These are phyloP conservation scores for Imleria badia DNA, from an alignment of 768 basidiomycete genomes.

Conservation along the genomic window DNA sequence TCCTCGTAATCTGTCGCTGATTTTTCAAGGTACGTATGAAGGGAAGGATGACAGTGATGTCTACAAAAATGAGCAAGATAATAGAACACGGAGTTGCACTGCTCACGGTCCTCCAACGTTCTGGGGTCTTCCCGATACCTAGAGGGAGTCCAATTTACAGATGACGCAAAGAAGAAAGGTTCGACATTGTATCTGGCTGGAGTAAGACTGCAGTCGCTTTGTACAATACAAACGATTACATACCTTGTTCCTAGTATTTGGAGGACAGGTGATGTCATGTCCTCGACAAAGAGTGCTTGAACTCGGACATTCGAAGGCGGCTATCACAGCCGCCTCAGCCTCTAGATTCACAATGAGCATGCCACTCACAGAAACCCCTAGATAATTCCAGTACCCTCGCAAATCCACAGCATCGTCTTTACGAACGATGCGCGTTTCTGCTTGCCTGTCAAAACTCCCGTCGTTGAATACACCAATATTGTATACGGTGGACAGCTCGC, in stretches of 20 bases:
- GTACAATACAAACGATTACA: background rate
- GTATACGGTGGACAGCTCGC: slow-evolving; percentile 19
- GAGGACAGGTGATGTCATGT: slow-evolving; percentile 34
- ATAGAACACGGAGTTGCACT: background rate
- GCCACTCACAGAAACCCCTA: slow-evolving; percentile 27
- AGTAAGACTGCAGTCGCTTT: background rate
- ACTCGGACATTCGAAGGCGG: slow-evolving; percentile 28
- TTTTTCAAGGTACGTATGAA: slow-evolving; percentile 41
- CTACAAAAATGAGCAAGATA: slow-evolving; percentile 22
- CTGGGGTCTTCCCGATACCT: slow-evolving; percentile 39
- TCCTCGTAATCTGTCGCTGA: slow-evolving; percentile 19
- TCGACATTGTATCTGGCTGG: slow-evolving; percentile 39
- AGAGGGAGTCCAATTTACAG: slow-evolving; percentile 41
- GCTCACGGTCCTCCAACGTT: slow-evolving; percentile 40
- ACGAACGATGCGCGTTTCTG: slow-evolving; percentile 9
- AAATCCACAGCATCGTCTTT: slow-evolving; percentile 12
- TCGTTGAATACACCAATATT: slow-evolving; percentile 15
- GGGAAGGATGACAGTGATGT: slow-evolving; percentile 43
- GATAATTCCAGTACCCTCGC: slow-evolving; percentile 29
- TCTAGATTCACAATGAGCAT: background rate
- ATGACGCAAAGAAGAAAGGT: slow-evolving; percentile 45
- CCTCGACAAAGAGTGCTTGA: slow-evolving; percentile 41
- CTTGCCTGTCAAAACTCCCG: slow-evolving; percentile 19
- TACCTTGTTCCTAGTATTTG: slow-evolving; percentile 43
- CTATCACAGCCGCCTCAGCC: slow-evolving; percentile 15